A percentile compares a stretch with the other conserved stretches of the same genome.
phyloP scores from a whole-genome alignment of 176 grass and related monocot species.

The Lolium rigidum region DNA sequence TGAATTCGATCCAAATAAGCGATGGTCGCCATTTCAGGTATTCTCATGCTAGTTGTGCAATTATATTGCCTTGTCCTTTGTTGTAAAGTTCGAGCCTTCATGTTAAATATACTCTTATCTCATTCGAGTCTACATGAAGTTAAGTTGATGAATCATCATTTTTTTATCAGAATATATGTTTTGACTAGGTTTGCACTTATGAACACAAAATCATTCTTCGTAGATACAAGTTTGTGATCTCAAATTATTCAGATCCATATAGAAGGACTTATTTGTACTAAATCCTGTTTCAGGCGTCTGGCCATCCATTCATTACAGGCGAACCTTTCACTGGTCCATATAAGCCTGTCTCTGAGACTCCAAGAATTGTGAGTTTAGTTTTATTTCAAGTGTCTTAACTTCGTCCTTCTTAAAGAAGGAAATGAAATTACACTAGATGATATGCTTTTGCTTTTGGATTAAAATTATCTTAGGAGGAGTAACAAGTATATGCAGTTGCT shows the following conservation, averaged over 20 bases:
- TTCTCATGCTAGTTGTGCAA: constrained; percentile 14
- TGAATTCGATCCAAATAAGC: constrained; percentile 88
- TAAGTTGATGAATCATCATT: constrained; percentile 26
- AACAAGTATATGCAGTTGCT: constrained; percentile 14
- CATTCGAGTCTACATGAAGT: not conserved
- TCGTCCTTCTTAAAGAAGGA: constrained; percentile 1
- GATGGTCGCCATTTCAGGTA: constrained; percentile 98
- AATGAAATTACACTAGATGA: not conserved
- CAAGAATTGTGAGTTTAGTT: constrained; percentile 89
- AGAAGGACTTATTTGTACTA: constrained; percentile 42
- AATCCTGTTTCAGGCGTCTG: constrained; percentile 73
- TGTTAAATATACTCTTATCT: constrained; percentile 3
- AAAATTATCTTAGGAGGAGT: constrained; percentile 29
- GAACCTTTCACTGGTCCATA: constrained; percentile 73
- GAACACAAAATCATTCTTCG: constrained; percentile 20
- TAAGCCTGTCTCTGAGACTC: constrained; percentile 74
- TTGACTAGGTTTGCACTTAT: not conserved
- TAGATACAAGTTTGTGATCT: not conserved
- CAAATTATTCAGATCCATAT: constrained; percentile 21
- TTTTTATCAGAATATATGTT: not conserved
- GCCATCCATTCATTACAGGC: constrained; percentile 93
- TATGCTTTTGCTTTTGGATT: constrained; percentile 2
- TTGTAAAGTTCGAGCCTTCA: not conserved
- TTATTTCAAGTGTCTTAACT: not conserved
- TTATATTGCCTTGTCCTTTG: constrained; percentile 15